Evolutionary conservation across 257 asterid genomes (phyloP).

Genomic region (Salvia miltiorrhiza): DNA sequence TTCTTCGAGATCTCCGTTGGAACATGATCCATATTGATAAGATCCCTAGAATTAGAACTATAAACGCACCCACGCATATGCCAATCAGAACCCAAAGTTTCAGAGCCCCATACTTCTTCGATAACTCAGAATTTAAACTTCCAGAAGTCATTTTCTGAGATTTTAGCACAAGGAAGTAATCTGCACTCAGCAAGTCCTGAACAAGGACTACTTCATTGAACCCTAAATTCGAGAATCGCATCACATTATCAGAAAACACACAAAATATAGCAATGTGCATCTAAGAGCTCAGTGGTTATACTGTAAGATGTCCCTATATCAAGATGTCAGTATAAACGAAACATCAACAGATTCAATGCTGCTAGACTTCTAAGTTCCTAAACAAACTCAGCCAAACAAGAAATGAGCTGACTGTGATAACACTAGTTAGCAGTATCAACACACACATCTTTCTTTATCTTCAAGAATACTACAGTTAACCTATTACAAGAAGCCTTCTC

Average conservation of each 20-base stretch:
- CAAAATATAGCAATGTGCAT: constrained; percentile 19
- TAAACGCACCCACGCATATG: constrained; percentile 68
- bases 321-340: constrained; percentile 4
- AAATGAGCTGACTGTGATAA: neutral
- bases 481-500: constrained; percentile 16
- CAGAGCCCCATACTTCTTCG: constrained; percentile 63
- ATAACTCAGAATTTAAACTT: constrained; percentile 47
- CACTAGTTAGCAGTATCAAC: constrained; percentile 3
- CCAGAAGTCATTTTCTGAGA: constrained; percentile 58
- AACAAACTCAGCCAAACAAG: constrained; percentile 8
- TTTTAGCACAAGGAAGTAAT: neutral
- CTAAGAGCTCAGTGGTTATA: neutral
- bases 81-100: constrained; percentile 89
- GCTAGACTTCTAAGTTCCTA: neutral
- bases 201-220: constrained; percentile 36
- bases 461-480: neutral
- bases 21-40: constrained; percentile 69
- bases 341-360: neutral
- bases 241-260: constrained; percentile 20
- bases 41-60: constrained; percentile 65
- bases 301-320: neutral
- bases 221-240: constrained; percentile 45
- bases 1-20: constrained; percentile 61
- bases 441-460: constrained; percentile 6
- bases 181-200: constrained; percentile 9